Evolutionary conservation across 2,329 filamentous ascomycete genomes (phyloP), one percentile per base, ranked within the genome.

Genomic region (Fusarium sp.): DNA sequence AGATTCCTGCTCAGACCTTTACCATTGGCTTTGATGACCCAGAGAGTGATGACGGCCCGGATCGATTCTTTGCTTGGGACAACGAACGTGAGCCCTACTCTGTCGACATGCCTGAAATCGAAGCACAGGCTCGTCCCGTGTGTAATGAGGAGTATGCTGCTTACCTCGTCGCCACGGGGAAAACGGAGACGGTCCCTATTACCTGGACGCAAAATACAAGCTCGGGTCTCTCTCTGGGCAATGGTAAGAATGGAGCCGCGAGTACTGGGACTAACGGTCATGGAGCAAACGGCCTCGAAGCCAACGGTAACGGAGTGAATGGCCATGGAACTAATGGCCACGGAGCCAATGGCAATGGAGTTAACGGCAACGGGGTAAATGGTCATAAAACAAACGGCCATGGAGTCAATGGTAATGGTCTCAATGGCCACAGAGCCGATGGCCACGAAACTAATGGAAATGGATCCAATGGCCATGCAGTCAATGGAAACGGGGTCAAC

Each of bases 21-120:
- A 51, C 38, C 0, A 63, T 65, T 2, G 53, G 62, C 0, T 65
- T 36, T 5, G 36, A 49, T 8, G 62, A 59, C 1, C 34, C 52
- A 9, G 61, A 65, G 11, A 40, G 29, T 0, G 45, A 65, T 2
- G 44, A 25, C 1, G 62, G 61, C 0, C 57, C 38, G 6, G 12
- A 46, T 11, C 32, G 61, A n/a, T 65, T 65, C 52, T 65, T 65
- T 29, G 57, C 61, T 0, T 65, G 52, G 62, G 62, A 63, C 12
- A 65, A 65, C 2, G 62, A 65, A 19, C 62, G 61, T 0, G 57
- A 63, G 24, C 62, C 62, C 1, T 55, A 65, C 6, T 26, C 58
- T 3, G 25, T 40, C 1, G 10, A 34, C 6, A 38, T 59, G 1
- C 19, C 25, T 0, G 25, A 26, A 3, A 25, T 63, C 0, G 48